phyloP scores from a whole-genome alignment of 176 grass and related monocot genomes.

The Rhynchospora pubera region DNA sequence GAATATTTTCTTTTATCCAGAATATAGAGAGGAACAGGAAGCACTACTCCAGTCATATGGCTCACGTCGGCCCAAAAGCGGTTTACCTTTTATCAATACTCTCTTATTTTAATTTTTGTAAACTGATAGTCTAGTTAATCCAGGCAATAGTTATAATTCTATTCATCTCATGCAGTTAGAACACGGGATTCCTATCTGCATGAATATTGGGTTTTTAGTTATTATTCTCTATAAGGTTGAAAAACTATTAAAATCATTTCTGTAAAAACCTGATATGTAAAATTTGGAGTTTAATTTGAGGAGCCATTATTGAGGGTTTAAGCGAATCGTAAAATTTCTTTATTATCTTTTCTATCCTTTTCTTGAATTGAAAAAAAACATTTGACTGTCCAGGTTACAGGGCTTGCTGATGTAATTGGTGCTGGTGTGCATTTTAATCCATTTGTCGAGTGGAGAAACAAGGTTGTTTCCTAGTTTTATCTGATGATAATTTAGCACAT shows the following conservation, averaged over 20 bases:
- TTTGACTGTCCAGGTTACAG: conserved; percentile 45
- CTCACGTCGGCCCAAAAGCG: conserved; percentile 29
- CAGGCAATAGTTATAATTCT: not conserved
- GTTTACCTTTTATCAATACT: conserved; percentile 23
- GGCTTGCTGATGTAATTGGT: conserved; percentile 49
- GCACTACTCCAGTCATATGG: conserved; percentile 75
- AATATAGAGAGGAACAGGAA: conserved; percentile 66
- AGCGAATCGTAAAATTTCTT: not conserved
- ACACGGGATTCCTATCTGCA: not conserved
- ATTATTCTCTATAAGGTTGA: too few relatives aligned
- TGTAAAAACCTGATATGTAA: not conserved
- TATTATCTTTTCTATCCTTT: not conserved
- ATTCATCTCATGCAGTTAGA: not conserved
- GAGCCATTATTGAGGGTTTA: not conserved
- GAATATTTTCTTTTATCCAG: conserved; percentile 28
- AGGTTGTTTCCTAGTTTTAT: conserved; percentile 35
- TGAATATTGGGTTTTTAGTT: not conserved
- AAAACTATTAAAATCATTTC: too few relatives aligned
- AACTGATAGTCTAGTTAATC: not conserved
- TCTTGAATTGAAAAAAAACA: not conserved
- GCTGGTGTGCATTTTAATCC: conserved; percentile 85
- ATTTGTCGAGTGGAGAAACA: conserved; percentile 72
- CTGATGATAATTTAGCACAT: not conserved
- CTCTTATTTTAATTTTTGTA: not conserved
- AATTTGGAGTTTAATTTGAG: not conserved